Conservation (phyloP, 2,329 filamentous ascomycete species). For the Chrysosporium keratinophilum region DNA sequence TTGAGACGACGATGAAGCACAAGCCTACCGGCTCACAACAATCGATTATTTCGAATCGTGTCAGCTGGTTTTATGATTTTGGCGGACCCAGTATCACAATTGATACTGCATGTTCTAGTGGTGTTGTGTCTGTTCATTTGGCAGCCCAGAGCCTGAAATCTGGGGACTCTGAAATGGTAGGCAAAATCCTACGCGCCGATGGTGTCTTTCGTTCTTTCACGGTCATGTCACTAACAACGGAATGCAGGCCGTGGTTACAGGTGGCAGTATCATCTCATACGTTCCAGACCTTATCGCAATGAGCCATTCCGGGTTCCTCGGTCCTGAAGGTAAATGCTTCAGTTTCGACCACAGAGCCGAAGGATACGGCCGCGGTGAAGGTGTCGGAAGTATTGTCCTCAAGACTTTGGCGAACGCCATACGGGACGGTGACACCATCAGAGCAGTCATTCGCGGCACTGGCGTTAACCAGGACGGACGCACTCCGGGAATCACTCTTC, state of each 20-base stretch:
- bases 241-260: slow-evolving; percentile 13
- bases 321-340: slow-evolving; percentile 21
- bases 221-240: neutral
- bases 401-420: slow-evolving; percentile 25
- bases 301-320: slow-evolving; percentile 18
- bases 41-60: slow-evolving; percentile 22
- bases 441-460: slow-evolving; percentile 24
- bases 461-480: slow-evolving; percentile 20
- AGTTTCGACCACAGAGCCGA: slow-evolving; percentile 30
- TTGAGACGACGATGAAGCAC: slow-evolving; percentile 14
- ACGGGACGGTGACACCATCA: slow-evolving; percentile 24
- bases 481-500: slow-evolving; percentile 20
- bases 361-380: slow-evolving; percentile 37
- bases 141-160: slow-evolving; percentile 19
- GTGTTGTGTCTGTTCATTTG: slow-evolving; percentile 23
- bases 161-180: slow-evolving; percentile 15
- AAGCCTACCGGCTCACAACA: slow-evolving; percentile 19
- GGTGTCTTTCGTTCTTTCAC: neutral
- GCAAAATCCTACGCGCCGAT: slow-evolving; percentile 17
- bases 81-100: slow-evolving; percentile 21
- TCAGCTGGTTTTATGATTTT: slow-evolving; percentile 26
- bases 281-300: slow-evolving; percentile 14
- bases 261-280: slow-evolving; percentile 14
- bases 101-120: slow-evolving; percentile 23
- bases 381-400: slow-evolving; percentile 21